Base-by-base conservation (phyloP, 805 yeast genomes). In the Yarrowia osloensis region DNA sequence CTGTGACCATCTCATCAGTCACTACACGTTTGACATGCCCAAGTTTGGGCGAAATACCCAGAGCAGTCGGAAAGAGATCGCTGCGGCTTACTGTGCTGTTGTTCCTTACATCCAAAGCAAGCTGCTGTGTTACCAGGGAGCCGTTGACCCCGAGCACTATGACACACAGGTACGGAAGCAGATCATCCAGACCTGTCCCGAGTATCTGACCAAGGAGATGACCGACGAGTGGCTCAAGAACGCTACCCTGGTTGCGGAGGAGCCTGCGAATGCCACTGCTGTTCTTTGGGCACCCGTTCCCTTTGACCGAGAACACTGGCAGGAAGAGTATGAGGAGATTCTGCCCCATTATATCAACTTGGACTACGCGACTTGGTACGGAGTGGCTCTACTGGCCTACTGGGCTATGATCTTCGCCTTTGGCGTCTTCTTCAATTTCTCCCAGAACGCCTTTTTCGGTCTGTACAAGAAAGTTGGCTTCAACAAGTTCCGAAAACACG, bases 371-470 rank as follows among this genome's bases (percentile, higher is more conserved):
- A 28, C 67, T 9, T 63, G 37, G 31, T 63, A 49, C 57, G 80
- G 78, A 0, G 66, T 71, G 35, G 71, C 68, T 1, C 68, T 76
- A 17, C 52, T 76, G 7, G 75, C 70, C 3, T 77, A 74, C 65
- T 77, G 79, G 79, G 70, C 67, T 1, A 17, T 71, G 4, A 67
- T 77, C 2, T 68, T 75, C 39, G 22, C 69, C 7, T 44, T 67
- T 9, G 77, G 73, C 0, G 29, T 70, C 1, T 7, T 71, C n/a
- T 49, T 71, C 9, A 74, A 75, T 39, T 42, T 61, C 9, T 29
- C 54, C 28, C 65, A 42, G 8, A 24, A 42, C 12, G 65, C 65
- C 4, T 31, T 57, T 3, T 57, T 57, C 39, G 11, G 24, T 19
- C 1, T 57, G 4, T 65, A 67, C 17, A 54, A 70, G 19, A 62